Conservation (phyloP, 2,329 filamentous ascomycete genomes). For the Ascochyta clinopodiicola region DNA sequence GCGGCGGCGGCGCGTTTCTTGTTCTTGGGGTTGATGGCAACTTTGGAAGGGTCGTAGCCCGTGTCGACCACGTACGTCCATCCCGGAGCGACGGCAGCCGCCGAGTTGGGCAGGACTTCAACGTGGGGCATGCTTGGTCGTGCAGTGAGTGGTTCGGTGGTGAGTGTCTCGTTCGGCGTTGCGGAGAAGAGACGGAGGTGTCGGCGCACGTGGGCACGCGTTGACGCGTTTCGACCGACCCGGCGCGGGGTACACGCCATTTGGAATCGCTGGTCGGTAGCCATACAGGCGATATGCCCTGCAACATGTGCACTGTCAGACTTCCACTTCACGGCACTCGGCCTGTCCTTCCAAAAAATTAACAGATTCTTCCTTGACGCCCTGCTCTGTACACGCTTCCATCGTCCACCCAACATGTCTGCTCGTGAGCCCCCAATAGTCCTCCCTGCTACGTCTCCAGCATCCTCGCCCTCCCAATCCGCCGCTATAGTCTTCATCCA, state of each 20-base stretch:
- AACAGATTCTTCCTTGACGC: too few relatives aligned
- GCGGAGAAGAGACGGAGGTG: conserved; percentile 12
- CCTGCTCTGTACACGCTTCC: too few relatives aligned
- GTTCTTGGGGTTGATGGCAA: conserved; percentile 59
- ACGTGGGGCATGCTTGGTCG: conserved; percentile 68
- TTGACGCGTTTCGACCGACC: neutral
- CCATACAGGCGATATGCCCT: conserved; percentile 5
- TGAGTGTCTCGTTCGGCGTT: neutral
- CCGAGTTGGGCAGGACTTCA: conserved; percentile 76
- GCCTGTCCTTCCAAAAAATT: neutral
- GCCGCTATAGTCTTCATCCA: conserved; percentile 57
- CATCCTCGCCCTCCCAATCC: conserved; percentile 44
- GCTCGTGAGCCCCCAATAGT: conserved; percentile 43
- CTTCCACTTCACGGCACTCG: neutral
- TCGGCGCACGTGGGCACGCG: conserved; percentile 15
- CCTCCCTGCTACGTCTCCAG: conserved; percentile 44
- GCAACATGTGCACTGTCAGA: neutral
- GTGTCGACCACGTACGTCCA: conserved; percentile 92
- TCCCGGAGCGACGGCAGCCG: conserved; percentile 75
- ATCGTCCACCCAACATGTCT: neutral
- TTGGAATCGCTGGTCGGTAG: conserved; percentile 5
- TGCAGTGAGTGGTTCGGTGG: conserved; percentile 1
- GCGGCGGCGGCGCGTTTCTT: conserved; percentile 70
- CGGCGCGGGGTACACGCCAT: conserved; percentile 14
- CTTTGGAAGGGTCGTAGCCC: conserved; percentile 63